Percentiles rank a stretch among this genome's conserved stretches.
Evolutionary conservation across 2,329 filamentous ascomycete species (phyloP).

Genomic region (Ophiostoma sp.): DNA sequence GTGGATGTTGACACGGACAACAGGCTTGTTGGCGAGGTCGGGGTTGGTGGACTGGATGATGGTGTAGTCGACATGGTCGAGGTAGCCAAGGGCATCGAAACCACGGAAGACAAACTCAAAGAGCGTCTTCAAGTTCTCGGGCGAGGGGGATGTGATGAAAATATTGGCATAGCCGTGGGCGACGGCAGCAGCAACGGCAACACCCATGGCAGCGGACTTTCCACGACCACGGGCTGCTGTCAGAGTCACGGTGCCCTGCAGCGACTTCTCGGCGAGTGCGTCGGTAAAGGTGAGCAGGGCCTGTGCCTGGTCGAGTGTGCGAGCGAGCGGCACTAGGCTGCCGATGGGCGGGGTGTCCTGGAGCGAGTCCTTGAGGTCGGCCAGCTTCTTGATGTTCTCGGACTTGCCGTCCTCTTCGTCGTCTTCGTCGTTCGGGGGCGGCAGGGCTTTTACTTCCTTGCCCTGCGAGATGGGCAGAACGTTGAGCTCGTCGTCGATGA

Average conservation of each 20-base stretch:
- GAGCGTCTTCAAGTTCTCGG: constrained; percentile 95
- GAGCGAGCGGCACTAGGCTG: constrained; percentile 74
- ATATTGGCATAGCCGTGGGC: constrained; percentile 98
- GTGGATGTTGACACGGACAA: constrained; percentile 94
- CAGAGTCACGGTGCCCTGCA: constrained; percentile 86
- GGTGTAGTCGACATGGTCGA: constrained; percentile 93
- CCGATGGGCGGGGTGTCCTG: constrained; percentile 82
- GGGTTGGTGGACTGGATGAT: constrained; percentile 98
- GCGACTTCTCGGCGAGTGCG: constrained; percentile 90
- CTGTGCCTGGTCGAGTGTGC: constrained; percentile 92
- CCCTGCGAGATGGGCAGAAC: constrained; percentile 94
- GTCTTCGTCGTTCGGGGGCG: constrained; percentile 67
- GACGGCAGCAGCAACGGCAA: constrained; percentile 88
- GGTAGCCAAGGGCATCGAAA: constrained; percentile 88
- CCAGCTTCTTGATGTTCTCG: constrained; percentile 71
- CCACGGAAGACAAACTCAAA: constrained; percentile 99
- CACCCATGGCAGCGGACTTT: constrained; percentile 92
- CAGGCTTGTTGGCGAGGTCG: constrained; percentile 91
- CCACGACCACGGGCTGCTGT: constrained; percentile 92
- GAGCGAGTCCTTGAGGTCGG: constrained; percentile 79
- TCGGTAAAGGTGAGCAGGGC: constrained; percentile 95
- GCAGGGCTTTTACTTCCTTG: constrained; percentile 78
- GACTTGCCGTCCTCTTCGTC: constrained; percentile 65
- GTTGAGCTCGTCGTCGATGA: constrained; percentile 96
- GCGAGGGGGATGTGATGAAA: constrained; percentile 95